Base-by-base conservation (phyloP, 768 basidiomycete genomes). In the Phanerochaete carnosa region DNA sequence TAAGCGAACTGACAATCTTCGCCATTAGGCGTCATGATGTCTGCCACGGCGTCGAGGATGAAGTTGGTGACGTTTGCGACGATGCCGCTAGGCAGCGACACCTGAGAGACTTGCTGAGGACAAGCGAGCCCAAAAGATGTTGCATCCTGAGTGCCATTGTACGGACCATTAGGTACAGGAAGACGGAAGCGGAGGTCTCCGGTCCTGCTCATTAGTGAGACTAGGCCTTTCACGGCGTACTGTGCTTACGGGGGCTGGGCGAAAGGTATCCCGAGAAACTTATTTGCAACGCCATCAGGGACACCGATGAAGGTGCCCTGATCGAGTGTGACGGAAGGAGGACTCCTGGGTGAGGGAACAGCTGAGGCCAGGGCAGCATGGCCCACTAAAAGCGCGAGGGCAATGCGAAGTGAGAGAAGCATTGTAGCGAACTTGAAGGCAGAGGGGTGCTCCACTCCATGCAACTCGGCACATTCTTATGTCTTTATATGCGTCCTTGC, bases 251-350 rank as follows among this genome's bases (percentile, higher is more conserved):
- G 82, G 25, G 84, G 79, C 66, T 78, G 62, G 15, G 82, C 83
- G 57, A 81, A 86, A 1, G 83, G 84, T 39, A 86, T 82, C 2
- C 83, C 83, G 2, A 82, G 69, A 64, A 80, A 85, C 59, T 75
- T 73, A 11, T 76, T 68, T 12, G 73, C 65, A 2, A 59, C 60
- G 2, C 75, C 75, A 33, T 68, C 69, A 9, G 68, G 65, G 19
- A 60, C 64, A 16, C 83, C 83, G n/a, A 72, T 72, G 68, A 84
- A 76, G 0, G 76, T 80, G 3, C 74, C 82, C 49, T 71, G 62
- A 63, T 80, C 79, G 35, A 84, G 74, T 7, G 67, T 73, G 29
- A 83, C 73, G 1, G 73, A 73, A 1, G 77, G 76, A 7, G 26
- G 54, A 12, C 50, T 13, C 16, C 45, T 3, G 8, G 54, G 22